A percentile compares a stretch with the other conserved stretches of the same genome.
Conservation (phyloP, 495 filamentous ascomycete species). For the Lophium mytilinum region DNA sequence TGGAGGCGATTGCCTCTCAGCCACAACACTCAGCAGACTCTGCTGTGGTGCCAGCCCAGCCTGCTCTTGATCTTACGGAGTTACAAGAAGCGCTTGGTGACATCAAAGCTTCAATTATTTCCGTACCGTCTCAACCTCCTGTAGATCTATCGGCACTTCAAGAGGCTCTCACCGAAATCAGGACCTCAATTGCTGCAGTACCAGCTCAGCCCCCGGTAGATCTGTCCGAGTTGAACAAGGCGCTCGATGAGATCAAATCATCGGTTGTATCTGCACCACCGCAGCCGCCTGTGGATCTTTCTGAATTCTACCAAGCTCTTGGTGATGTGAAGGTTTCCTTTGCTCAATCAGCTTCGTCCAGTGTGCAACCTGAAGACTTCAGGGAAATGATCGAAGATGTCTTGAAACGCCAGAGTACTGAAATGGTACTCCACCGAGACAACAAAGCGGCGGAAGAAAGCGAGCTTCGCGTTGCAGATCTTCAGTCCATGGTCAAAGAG, state of each 20-base stretch:
- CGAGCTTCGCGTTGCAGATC: conserved; percentile 33
- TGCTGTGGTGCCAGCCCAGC: too few species aligned
- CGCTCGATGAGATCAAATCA: conserved; percentile 8
- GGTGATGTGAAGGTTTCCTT: conserved; percentile 49
- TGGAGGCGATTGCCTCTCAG: conserved; percentile 50
- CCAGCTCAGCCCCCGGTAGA: too few species aligned
- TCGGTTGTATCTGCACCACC: neutral
- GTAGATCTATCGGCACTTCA: neutral
- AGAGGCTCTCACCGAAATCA: too few species aligned
- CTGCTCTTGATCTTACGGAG: too few species aligned
- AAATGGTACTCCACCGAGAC: conserved; percentile 34
- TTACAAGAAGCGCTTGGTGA: neutral
- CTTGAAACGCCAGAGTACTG: conserved; percentile 24
- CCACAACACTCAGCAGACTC: too few species aligned
- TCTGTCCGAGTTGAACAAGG: neutral
- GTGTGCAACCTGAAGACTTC: conserved; percentile 44
- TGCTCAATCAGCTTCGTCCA: conserved; percentile 28
- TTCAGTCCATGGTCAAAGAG: conserved; percentile 32
- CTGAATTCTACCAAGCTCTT: conserved; percentile 49
- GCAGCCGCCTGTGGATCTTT: conserved; percentile 24
- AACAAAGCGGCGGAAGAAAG: conserved; percentile 23
- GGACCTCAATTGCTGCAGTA: too few species aligned
- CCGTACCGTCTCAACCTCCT: neutral
- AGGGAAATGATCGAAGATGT: conserved; percentile 52
- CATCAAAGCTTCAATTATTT: conserved; percentile 6